Conservation (phyloP, 208 protist species). For the Leishmania braziliensis region DNA sequence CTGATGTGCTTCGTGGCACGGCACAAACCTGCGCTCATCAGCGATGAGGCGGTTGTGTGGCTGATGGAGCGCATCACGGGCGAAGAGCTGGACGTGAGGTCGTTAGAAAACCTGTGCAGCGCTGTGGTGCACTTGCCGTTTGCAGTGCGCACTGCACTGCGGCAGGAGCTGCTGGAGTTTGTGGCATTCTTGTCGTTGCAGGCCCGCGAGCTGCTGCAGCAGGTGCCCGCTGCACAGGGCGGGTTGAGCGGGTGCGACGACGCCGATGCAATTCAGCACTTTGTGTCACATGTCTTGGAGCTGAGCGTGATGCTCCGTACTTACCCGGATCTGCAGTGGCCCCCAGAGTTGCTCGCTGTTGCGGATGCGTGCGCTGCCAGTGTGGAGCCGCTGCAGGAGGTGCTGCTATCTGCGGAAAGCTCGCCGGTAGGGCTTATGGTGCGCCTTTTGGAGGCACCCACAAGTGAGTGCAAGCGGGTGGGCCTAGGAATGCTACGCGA, state of each 20-base stretch:
- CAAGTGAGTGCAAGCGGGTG: constrained; percentile 36
- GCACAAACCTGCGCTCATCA: constrained; percentile 55
- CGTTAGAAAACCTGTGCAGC: constrained; percentile 41
- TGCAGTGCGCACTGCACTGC: constrained; percentile 34
- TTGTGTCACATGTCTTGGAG: constrained; percentile 32
- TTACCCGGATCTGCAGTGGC: constrained; percentile 18
- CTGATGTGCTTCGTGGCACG: constrained; percentile 65
- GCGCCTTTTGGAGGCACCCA: constrained; percentile 40
- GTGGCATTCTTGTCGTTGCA: constrained; percentile 41
- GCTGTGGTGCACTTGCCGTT: constrained; percentile 50
- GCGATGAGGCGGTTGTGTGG: constrained; percentile 58
- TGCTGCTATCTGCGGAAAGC: constrained; percentile 28
- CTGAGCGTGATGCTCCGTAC: constrained; percentile 18
- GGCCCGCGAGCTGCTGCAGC: constrained; percentile 40
- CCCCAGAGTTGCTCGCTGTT: constrained; percentile 25
- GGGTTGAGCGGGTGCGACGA: constrained; percentile 44
- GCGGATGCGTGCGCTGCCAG: constrained; percentile 19
- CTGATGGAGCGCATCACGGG: constrained; percentile 71
- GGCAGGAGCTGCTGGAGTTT: constrained; percentile 50
- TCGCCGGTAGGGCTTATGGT: constrained; percentile 42
- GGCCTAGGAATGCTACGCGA: constrained; percentile 62
- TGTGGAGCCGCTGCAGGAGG: constrained; percentile 24
- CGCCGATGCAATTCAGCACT: constrained; percentile 37
- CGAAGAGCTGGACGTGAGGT: constrained; percentile 57
- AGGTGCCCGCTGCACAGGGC: constrained; percentile 40